phyloP scores from a whole-genome alignment of 2,329 filamentous ascomycete species.

The Cladosporium sp. region DNA sequence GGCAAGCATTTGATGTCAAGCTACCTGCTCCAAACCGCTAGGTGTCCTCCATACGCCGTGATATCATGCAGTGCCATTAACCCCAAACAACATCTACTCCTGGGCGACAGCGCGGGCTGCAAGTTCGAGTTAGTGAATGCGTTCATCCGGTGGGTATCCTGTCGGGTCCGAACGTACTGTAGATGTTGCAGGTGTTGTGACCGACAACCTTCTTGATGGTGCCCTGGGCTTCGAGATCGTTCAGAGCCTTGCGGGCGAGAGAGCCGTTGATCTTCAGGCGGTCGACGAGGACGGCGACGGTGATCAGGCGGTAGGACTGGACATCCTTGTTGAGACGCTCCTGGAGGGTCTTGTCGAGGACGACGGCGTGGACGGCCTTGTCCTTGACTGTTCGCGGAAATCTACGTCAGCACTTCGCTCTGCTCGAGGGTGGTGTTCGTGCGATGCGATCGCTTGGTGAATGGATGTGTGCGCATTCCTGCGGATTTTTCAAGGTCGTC shows the following conservation, averaged over 20 bases:
- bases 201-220: constrained; percentile 96
- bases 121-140: background rate
- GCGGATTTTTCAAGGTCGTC: constrained; percentile 12
- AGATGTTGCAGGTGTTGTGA: constrained; percentile 98
- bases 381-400: constrained; percentile 80
- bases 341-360: constrained; percentile 95
- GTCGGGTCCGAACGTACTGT: constrained; percentile 63
- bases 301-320: constrained; percentile 99
- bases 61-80: constrained; percentile 13
- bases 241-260: constrained; percentile 82
- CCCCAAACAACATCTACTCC: constrained; percentile 9
- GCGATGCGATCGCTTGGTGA: constrained; percentile 5
- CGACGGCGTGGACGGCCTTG: constrained; percentile 99
- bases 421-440: constrained; percentile 13
- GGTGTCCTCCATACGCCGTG: constrained; percentile 13
- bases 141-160: background rate
- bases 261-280: constrained; percentile 99
- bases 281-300: constrained; percentile 97
- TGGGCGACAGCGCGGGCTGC: constrained; percentile 13
- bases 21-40: constrained; percentile 13
- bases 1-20: constrained; percentile 12
- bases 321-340: constrained; percentile 99
- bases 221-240: constrained; percentile 95
- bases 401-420: constrained; percentile 22
- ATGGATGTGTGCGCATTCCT: constrained; percentile 5